These are phyloP conservation scores for Penicillium herquei DNA, from an alignment of 495 filamentous ascomycete species.

Conservation along the genomic window DNA sequence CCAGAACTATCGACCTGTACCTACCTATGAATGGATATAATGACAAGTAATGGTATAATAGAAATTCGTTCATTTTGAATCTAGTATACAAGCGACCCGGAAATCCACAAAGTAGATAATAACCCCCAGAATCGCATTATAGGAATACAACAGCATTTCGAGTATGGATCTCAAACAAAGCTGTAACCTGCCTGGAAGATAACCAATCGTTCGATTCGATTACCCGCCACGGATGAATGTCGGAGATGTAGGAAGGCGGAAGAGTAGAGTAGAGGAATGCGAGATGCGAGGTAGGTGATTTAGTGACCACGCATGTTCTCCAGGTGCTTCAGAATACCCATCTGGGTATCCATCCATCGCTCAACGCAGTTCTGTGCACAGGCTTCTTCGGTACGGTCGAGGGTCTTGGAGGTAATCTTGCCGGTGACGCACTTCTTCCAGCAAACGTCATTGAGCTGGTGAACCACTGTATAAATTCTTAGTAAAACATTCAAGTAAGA, in stretches of 20 bases:
- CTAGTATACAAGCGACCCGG: constrained; percentile 27
- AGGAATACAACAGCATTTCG: neutral
- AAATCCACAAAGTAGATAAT: neutral
- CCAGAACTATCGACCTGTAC: too few species aligned
- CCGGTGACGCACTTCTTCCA: constrained; percentile 86
- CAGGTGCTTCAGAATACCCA: constrained; percentile 76
- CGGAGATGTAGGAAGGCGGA: neutral
- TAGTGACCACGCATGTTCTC: constrained; percentile 57
- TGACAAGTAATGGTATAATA: neutral
- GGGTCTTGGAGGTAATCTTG: constrained; percentile 59
- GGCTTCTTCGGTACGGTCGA: constrained; percentile 72
- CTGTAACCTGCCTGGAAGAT: too few species aligned
- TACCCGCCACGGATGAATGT: neutral
- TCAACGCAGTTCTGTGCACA: constrained; percentile 92
- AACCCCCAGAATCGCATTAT: neutral
- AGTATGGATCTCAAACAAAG: too few species aligned
- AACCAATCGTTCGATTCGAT: too few species aligned
- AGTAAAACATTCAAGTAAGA: too few species aligned
- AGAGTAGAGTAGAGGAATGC: neutral
- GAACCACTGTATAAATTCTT: constrained; percentile 55
- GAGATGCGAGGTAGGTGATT: constrained; percentile 3
- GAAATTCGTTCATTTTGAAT: constrained; percentile 18
- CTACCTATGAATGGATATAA: too few species aligned
- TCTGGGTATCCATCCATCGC: constrained; percentile 85
- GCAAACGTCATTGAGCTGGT: constrained; percentile 83